phyloP scores from a whole-genome alignment of 176 grass and related monocot genomes.

The Melocanna baccifera region DNA sequence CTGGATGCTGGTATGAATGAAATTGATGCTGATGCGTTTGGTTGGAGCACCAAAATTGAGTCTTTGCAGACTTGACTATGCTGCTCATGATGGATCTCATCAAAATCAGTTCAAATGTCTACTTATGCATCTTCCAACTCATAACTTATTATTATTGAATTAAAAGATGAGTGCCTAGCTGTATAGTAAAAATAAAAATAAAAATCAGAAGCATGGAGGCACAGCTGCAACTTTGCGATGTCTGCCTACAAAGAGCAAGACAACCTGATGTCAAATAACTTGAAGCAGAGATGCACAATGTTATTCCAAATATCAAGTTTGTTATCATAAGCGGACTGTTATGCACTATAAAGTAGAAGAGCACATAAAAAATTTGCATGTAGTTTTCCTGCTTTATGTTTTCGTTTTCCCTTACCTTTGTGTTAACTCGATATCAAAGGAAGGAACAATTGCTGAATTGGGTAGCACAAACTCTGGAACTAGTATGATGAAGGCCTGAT shows the following conservation, averaged over 20 bases:
- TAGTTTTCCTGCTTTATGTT: not conserved
- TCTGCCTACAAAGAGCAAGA: not conserved
- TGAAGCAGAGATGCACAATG: not conserved
- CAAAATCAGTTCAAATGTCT: not conserved
- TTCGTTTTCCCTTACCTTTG: not conserved
- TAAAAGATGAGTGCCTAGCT: not conserved
- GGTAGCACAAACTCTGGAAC: not conserved
- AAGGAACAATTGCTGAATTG: not conserved
- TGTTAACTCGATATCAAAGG: not conserved
- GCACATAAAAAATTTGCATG: not conserved
- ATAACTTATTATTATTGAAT: not conserved
- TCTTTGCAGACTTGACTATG: not conserved
- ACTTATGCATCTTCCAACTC: not conserved
- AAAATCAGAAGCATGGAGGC: not conserved
- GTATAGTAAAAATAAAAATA: not conserved
- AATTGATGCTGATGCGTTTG: conserved; percentile 17
- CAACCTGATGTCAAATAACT: not conserved
- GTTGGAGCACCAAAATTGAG: not conserved
- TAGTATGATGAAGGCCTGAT: not conserved
- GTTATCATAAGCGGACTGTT: not conserved
- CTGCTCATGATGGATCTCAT: conserved; percentile 1
- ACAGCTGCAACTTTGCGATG: not conserved
- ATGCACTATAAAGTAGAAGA: not conserved
- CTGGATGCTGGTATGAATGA: not conserved
- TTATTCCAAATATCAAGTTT: not conserved